Evolutionary conservation across 345 rosid genomes (phyloP).

Genomic region (Dipteronia sinensis): DNA sequence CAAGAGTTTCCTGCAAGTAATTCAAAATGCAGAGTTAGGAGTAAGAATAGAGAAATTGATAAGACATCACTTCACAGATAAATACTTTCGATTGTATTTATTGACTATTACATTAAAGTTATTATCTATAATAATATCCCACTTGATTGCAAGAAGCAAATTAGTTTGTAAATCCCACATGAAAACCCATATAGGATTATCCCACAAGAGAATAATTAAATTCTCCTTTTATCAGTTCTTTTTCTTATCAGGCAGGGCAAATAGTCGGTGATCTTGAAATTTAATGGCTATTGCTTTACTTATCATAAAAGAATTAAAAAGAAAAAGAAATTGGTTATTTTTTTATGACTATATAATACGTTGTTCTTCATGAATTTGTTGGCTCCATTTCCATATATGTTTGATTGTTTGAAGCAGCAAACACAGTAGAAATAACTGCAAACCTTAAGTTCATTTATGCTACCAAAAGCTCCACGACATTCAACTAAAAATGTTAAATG

Average conservation of each 20-base stretch:
- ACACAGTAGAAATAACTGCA: slow-evolving; percentile 18
- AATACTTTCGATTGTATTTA: background rate
- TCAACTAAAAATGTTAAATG: slow-evolving; percentile 79
- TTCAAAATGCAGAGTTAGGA: slow-evolving; percentile 18
- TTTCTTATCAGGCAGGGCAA: background rate
- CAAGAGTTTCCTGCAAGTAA: slow-evolving; percentile 71
- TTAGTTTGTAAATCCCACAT: background rate
- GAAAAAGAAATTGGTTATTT: background rate
- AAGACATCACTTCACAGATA: background rate
- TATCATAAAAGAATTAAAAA: background rate
- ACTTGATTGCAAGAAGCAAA: slow-evolving; percentile 8
- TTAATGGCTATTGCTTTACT: background rate
- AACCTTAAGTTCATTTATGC: slow-evolving; percentile 75
- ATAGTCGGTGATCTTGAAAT: background rate
- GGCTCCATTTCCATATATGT: background rate
- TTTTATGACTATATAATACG: background rate
- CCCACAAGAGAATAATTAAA: background rate
- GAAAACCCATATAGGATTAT: background rate
- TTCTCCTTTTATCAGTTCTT: background rate
- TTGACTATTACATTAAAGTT: background rate
- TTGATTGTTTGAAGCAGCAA: slow-evolving; percentile 9
- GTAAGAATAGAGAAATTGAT: background rate
- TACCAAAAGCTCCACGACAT: slow-evolving; percentile 77
- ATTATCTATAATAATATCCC: background rate
- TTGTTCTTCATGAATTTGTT: background rate